Evolutionary conservation across 2,329 filamentous ascomycete genomes (phyloP), one percentile per base, ranked within the genome.

Genomic region (Colletotrichum chlorophyti): DNA sequence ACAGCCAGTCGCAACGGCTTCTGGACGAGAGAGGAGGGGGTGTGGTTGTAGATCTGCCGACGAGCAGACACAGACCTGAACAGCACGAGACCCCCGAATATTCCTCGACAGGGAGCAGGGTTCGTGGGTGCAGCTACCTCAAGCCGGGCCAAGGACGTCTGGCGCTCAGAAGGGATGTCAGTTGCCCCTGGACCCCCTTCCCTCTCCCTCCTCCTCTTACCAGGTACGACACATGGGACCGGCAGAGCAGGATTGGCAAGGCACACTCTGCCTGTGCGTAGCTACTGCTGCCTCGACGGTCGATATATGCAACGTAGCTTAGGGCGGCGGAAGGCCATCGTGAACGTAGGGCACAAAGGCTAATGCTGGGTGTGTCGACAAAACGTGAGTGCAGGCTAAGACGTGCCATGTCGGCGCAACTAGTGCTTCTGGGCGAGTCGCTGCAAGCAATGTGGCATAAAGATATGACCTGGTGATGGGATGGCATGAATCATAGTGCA

Each of bases 91-190:
- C 49, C 55, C 24, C 7, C 26, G 12, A 23, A 34, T 46, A 31
- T 26, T n/a, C 27, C 15, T 31, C 34, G 37, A 23, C 53, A 58
- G 38, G 53, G 58, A 60, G 26, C 58, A 58, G 58, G 58, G 58
- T 27, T 52, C 40, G 35, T 14, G 15, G 9, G 15, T 29, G 38
- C 52, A 37, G 37, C 29, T 45, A 26, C 15, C 29, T 46, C 45
- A 52, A 58, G 40, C 38, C 58, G 45, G 53, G 32, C 43, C 58
- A 51, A 51, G 53, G 21, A 41, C 27, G 32, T 15, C 45, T 45
- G 21, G 21, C 43, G 24, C 50, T 43, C 43, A 49, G 24, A 55
- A 42, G 24, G 31, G 42, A 59, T 59, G 55, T 49, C 55, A 55
- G 51, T 49, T 49, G 43, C 29, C 37, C 50, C n/a, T n/a, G n/a